Evolutionary conservation across 2,329 filamentous ascomycete genomes (phyloP), one percentile per base, ranked within the genome.

Genomic region (Colletotrichum somersetense): DNA sequence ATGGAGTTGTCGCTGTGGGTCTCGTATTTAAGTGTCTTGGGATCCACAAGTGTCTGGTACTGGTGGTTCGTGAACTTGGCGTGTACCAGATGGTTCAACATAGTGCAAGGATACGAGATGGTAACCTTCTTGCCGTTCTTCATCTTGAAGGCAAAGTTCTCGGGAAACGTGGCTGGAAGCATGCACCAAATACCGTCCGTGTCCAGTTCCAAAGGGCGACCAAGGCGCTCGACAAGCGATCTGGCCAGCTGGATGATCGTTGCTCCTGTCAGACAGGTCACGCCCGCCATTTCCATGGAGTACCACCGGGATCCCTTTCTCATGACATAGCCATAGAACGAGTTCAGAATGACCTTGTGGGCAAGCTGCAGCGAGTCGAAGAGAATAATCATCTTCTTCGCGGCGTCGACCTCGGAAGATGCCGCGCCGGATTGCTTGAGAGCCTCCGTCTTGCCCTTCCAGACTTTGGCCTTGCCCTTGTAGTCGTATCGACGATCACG

Each of bases 111-210:
- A 79, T 99, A 99, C 0, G 96, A 99, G 62, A 99, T 95, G n/a
- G 92, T 87, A 72, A 98, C 80, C 80, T 98, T 99, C 87, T 98
- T 99, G 75, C 96, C 96, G 77, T 95, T 97, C 82, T 96, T 97
- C 76, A 98, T 84, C 78, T 93, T 97, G 86, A 99, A 98, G 0
- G 91, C 87, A 78, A 98, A 98, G 81, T 99, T 98, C 79, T 99
- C 96, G 0, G 96, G 96, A 77, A 99, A 99, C 0, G 94, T 96
- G 0, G 94, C 96, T 0, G 96, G 96, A 77, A 99, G 87, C 89
- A 99, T 99, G 83, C 96, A 99, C 97, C 96, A 99, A 78, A 99
- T 99, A 89, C 97, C 96, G 79, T 99, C 96, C 3, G 96, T 99
- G 81, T 99, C 96, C 61, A 99, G 87, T 81, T 99, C 96, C 64